phyloP scores from a whole-genome alignment of 139 green algal genomes.

The Chlamydomonas incerta region DNA sequence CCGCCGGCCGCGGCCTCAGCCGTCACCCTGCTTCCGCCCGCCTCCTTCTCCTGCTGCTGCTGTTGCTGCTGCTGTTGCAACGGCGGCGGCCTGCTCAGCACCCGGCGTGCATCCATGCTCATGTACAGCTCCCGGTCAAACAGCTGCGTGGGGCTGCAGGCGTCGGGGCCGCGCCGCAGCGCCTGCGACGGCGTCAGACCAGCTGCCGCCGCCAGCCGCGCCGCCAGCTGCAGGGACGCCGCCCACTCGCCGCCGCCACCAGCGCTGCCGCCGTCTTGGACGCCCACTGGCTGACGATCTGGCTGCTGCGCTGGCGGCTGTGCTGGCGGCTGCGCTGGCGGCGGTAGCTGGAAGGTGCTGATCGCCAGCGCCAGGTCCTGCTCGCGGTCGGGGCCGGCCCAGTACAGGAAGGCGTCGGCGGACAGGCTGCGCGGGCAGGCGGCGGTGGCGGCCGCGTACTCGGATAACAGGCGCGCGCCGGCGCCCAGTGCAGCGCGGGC shows the following conservation, averaged over 20 bases:
- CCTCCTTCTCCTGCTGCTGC: neutral
- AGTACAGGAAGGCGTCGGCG: constrained; percentile 5
- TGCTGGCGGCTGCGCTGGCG: neutral
- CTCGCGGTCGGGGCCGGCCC: neutral
- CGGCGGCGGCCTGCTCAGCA: neutral
- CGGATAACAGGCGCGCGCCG: neutral
- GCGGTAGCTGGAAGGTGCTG: neutral
- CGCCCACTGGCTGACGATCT: too few relatives aligned
- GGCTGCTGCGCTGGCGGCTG: neutral
- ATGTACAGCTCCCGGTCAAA: constrained; percentile 7
- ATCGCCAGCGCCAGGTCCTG: neutral
- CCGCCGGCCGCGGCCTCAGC: neutral
- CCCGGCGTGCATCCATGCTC: neutral
- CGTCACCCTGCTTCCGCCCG: neutral
- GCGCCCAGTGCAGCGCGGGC: neutral
- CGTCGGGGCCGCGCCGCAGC: neutral
- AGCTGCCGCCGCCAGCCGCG: neutral
- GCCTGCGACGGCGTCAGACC: neutral
- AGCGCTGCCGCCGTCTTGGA: neutral
- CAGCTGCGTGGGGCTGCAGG: neutral
- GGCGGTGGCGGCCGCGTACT: neutral
- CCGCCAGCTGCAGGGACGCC: neutral
- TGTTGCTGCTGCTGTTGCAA: neutral
- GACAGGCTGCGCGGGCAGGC: neutral
- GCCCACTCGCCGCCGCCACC: neutral